Evolutionary conservation across 495 filamentous ascomycete species (phyloP), one percentile per base, ranked within the genome.

Genomic region (Ascobolus immersus): DNA sequence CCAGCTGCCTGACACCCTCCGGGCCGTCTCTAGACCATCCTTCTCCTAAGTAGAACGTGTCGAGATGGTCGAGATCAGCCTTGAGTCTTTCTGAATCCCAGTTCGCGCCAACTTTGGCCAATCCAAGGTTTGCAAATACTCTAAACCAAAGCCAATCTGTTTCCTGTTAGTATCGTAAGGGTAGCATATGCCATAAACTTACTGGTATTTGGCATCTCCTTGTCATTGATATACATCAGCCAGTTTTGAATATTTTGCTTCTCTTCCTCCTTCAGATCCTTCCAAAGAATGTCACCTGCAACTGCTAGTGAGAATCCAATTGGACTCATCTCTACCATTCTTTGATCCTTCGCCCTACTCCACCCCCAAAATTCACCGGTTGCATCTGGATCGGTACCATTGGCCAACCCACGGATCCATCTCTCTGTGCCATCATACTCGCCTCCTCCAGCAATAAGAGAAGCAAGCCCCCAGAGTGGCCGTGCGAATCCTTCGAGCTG

Each of bases 271-370:
- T 55, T 60, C 38, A 82, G 53, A 1, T 62, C 62, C 24, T 68
- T 54, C 75, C 73, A 82, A 36, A 82, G 69, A 37, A 56, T 54
- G 13, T 36, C 34, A 8, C 27, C 19, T 13, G 35, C 36, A 37
- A 38, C 40, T 6, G 46, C 44, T 6, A 53, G 35, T 5, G 40
- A 40, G 41, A 44, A 55, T 7, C 65, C 65, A 36, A 80, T 59
- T 9, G 74, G 73, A 43, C 72, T 78, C 63, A 78, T 77, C 48
- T 79, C 76, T 13, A 79, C 75, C 73, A 79, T 80, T n/a, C 75
- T 56, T 57, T 80, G 73, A 40, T 80, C 74, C 35, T 67, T 62
- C 45, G 77, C 72, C 40, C 68, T 58, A 34, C 72, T 67, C 23
- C 63, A 62, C 4, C 73, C 73, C 73, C 74, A 82, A 43, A 67